Percentiles rank a stretch among this genome's conserved stretches.
These are phyloP conservation scores for Sporodiniella umbellata DNA, from an alignment of 371 early-diverging fungal genomes.

Conservation along the genomic window DNA sequence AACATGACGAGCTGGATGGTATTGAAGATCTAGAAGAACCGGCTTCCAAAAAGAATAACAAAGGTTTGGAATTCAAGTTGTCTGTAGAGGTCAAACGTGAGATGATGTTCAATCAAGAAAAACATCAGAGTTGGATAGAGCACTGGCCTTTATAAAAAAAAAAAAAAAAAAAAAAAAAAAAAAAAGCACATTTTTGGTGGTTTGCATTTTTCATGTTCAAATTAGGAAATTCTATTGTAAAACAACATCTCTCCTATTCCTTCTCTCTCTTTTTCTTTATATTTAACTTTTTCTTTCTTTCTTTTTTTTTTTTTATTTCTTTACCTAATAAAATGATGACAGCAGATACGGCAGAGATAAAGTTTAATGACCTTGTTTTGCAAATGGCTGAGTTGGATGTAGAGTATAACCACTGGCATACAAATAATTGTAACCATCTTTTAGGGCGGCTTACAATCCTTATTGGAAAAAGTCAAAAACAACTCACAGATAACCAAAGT, in stretches of 20 bases:
- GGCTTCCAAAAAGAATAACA: not conserved
- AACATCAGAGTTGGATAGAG: conserved; percentile 20
- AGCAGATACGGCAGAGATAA: conserved; percentile 2
- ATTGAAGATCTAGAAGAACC: conserved; percentile 19
- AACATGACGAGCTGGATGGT: conserved; percentile 11
- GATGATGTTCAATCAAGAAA: conserved; percentile 31
- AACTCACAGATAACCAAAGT: conserved; percentile 24
- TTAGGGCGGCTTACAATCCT: conserved; percentile 21
- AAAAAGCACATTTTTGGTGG: not conserved
- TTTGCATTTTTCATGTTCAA: conserved; percentile 2
- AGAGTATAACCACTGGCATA: not conserved
- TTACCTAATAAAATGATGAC: conserved; percentile 16
- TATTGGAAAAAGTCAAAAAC: conserved; percentile 23
- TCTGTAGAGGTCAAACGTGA: conserved; percentile 20
- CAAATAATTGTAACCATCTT: not conserved
- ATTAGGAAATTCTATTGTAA: not conserved
- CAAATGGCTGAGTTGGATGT: conserved; percentile 29
- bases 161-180: too few species aligned
- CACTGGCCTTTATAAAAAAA: conserved; percentile 19
- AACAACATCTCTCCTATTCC: not conserved
- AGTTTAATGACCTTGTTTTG: conserved; percentile 12
- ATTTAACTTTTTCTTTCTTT: conserved; percentile 1
- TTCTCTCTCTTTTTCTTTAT: conserved; percentile 1
- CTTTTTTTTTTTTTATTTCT: conserved; percentile 3
- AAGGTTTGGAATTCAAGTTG: conserved; percentile 19